Conservation (phyloP, 139 green algal genomes). For the Chlorella sp. region DNA sequence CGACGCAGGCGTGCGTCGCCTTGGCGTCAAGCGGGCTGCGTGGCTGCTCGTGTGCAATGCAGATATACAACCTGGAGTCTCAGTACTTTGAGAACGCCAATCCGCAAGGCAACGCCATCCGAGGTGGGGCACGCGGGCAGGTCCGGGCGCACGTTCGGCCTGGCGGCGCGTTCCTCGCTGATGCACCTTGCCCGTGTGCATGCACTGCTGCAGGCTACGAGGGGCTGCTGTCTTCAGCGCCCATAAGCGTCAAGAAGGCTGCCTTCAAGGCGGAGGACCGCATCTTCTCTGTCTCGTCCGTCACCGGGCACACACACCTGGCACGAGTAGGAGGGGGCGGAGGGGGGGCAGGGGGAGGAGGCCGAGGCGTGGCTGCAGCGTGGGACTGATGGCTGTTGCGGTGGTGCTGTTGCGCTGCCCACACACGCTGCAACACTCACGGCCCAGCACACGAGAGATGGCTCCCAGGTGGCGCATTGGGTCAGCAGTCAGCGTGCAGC, state of each 20-base stretch:
- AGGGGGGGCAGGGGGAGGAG: background rate
- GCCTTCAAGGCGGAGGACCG: constrained; percentile 35
- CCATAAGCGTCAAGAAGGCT: constrained; percentile 11
- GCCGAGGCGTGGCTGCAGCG: background rate
- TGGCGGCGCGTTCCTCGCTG: no score
- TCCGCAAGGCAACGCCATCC: constrained; percentile 51
- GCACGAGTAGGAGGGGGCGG: background rate
- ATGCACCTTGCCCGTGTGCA: no score
- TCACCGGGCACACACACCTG: constrained; percentile 8
- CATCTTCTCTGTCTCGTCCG: constrained; percentile 46
- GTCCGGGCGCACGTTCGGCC: no score
- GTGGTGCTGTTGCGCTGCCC: background rate
- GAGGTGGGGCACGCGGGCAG: constrained; percentile 29
- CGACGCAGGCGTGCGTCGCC: background rate
- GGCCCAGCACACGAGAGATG: no score
- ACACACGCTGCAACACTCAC: no score
- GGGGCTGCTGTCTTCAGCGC: constrained; percentile 27
- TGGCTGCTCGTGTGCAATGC: constrained; percentile 2
- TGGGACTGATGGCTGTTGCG: background rate
- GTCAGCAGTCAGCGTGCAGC: no score
- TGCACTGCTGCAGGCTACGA: constrained; percentile 42
- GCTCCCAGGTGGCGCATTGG: no score
- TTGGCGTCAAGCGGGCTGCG: background rate
- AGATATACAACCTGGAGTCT: constrained; percentile 61
- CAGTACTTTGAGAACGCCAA: constrained; percentile 54